Conservation (phyloP, 805 yeast species). For the Candida maesae region DNA sequence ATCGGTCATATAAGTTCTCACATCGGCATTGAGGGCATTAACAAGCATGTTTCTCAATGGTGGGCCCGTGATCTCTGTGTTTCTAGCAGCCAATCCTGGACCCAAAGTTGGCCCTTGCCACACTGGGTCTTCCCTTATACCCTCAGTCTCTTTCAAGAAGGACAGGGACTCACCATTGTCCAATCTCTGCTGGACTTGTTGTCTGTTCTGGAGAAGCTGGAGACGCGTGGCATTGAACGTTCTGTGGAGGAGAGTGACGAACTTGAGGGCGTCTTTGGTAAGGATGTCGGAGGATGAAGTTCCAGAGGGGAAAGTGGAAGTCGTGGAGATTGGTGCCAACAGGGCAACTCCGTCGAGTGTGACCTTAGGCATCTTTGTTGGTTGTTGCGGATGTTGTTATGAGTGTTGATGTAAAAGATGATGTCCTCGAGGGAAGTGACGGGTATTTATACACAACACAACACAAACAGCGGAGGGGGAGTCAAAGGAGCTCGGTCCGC, state of each 20-base stretch:
- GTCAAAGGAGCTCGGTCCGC: conserved; percentile 1
- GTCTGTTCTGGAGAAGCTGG: conserved; percentile 57
- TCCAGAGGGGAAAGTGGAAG: conserved; percentile 33
- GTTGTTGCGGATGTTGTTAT: too few species aligned
- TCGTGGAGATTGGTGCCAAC: conserved; percentile 30
- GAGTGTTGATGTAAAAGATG: too few species aligned
- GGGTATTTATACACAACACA: too few species aligned
- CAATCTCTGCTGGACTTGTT: conserved; percentile 50
- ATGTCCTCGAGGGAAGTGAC: too few species aligned
- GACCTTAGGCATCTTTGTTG: conserved; percentile 24
- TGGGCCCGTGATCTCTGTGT: conserved; percentile 84
- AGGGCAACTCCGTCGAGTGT: conserved; percentile 34
- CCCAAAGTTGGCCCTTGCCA: conserved; percentile 78
- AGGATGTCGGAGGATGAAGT: conserved; percentile 37
- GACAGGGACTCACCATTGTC: conserved; percentile 56
- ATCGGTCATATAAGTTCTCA: conserved; percentile 82
- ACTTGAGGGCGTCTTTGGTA: conserved; percentile 49
- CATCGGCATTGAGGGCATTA: conserved; percentile 74
- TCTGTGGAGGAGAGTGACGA: conserved; percentile 69
- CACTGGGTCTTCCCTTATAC: conserved; percentile 64
- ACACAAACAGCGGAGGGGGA: too few species aligned
- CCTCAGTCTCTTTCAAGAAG: conserved; percentile 61
- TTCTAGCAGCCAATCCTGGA: conserved; percentile 67
- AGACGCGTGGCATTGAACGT: conserved; percentile 61
- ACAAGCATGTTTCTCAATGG: conserved; percentile 75